Evolutionary conservation across 2,329 filamentous ascomycete species (phyloP), one percentile per base, ranked within the genome.

Genomic region (Zymoseptoria brevis): DNA sequence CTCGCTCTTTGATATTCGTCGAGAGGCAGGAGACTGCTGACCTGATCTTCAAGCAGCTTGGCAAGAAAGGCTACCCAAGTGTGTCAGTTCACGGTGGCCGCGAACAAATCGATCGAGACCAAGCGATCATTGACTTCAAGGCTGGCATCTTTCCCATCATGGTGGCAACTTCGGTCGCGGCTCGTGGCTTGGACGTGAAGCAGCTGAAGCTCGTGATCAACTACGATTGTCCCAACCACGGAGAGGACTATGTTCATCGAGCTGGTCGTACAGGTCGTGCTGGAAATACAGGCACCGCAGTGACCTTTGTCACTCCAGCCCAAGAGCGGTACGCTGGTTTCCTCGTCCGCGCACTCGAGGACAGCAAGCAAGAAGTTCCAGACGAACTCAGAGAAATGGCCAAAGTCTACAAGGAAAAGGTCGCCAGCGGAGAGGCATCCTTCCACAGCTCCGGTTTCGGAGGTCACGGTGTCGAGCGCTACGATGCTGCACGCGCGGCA

Each of bases 211-310:
- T 97, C 30, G 94, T 99, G 8, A 87, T 99, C 76, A 97, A 97
- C 75, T 96, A 90, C 72, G 92, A 96, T 71, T 89, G 88, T 0
- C 93, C 92, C 0, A 96, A 96, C 69, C 92, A 97, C 75, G 76
- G 96, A 62, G 94, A 99, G 75, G 94, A 97, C 71, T 97, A 97
- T 69, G 93, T 97, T 49, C 94, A 96, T 73, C 87, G 94, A 63
- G 90, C 89, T 57, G 94, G 94, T 53, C 89, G 94, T 68, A 97
- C 94, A 7, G 94, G 94, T 9, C 87, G 94, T 71, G 94, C 94
- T 52, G 94, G 94, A 49, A 96, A 96, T 69, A 96, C 86, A 21
- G 94, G 94, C 63, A 96, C 91, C 48, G 94, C 94, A 0, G 89
- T 99, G 55, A 99, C 94, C 0, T 96, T 97, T 71, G 80, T 99